These are phyloP conservation scores for Colletotrichum salicis DNA, from an alignment of 2,329 filamentous ascomycete species.

Conservation along the genomic window DNA sequence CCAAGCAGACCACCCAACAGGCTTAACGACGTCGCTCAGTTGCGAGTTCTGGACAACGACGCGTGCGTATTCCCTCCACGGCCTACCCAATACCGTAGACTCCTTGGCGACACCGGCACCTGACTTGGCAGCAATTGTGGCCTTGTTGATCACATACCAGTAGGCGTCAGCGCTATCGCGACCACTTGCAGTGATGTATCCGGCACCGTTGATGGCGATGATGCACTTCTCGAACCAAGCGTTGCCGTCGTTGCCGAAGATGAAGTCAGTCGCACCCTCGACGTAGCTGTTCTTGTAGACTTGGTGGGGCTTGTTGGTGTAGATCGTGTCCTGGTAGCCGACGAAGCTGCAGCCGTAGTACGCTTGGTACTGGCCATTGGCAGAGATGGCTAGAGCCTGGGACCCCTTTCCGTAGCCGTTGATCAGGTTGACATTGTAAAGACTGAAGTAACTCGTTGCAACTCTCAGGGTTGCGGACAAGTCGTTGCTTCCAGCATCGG, in stretches of 20 bases:
- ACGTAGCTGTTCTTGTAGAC: constrained; percentile 57
- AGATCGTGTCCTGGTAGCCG: constrained; percentile 62
- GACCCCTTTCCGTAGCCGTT: constrained; percentile 58
- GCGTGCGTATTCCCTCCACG: constrained; percentile 58
- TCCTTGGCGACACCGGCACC: constrained; percentile 50
- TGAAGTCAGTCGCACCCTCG: constrained; percentile 61
- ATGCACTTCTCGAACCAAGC: constrained; percentile 58
- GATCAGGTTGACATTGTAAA: constrained; percentile 70
- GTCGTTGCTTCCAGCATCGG: constrained; percentile 63
- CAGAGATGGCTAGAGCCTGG: constrained; percentile 60
- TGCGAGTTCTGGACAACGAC: constrained; percentile 60
- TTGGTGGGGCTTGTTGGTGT: constrained; percentile 59
- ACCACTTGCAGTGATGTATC: constrained; percentile 58
- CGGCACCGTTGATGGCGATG: constrained; percentile 47
- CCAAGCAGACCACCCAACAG: constrained; percentile 69
- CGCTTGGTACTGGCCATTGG: constrained; percentile 56
- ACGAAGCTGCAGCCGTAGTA: constrained; percentile 59
- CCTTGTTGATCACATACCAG: constrained; percentile 59
- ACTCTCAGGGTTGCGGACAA: constrained; percentile 59
- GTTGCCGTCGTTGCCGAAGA: constrained; percentile 56
- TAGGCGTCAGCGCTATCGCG: constrained; percentile 51
- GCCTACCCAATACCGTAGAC: constrained; percentile 58
- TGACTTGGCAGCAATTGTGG: constrained; percentile 50
- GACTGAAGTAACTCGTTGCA: constrained; percentile 60
- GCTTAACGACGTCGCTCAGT: constrained; percentile 66